A percentile compares a stretch with the other conserved stretches of the same genome.
phyloP scores from a whole-genome alignment of 1,139 yeast species.

The Petasospora fabianii region DNA sequence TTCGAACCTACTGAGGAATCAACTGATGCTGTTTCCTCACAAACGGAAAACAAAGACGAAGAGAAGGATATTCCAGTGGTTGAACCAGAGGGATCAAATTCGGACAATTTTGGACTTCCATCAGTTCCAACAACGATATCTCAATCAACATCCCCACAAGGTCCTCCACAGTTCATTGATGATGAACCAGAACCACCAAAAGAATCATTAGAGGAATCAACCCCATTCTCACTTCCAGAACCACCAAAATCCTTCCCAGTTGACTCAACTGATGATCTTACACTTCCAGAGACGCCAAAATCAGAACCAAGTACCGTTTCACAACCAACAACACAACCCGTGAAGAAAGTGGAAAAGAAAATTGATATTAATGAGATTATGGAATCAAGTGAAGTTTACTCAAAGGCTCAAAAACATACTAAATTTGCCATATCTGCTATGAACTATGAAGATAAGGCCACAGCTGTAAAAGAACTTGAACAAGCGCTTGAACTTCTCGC shows the following conservation, averaged over 20 bases:
- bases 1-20: constrained; percentile 4
- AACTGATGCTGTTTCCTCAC: constrained; percentile 23
- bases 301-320: constrained; percentile 5
- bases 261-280: constrained; percentile 2
- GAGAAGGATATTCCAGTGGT: constrained; percentile 1
- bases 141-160: constrained; percentile 4
- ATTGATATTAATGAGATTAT: constrained; percentile 46
- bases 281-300: constrained; percentile 18
- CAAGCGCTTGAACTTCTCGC: constrained; percentile 53
- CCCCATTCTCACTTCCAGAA: constrained; percentile 5
- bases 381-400: constrained; percentile 55
- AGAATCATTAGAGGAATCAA: constrained; percentile 3
- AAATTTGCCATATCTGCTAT: constrained; percentile 91
- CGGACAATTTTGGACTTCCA: constrained; percentile 11
- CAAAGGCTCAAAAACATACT: constrained; percentile 80
- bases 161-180: constrained; percentile 10
- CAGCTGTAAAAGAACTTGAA: constrained; percentile 75
- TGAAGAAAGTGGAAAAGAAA: constrained; percentile 5
- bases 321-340: constrained; percentile 5
- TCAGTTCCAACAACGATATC: constrained; percentile 8
- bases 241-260: constrained; percentile 4
- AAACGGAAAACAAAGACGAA: constrained; percentile 7
- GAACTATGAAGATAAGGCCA: constrained; percentile 80
- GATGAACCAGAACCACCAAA: constrained; percentile 3
- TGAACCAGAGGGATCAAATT: constrained; percentile 6